Evolutionary conservation across 768 basidiomycete species (phyloP), one percentile per base, ranked within the genome.

Genomic region (Leccinum ochraceum): DNA sequence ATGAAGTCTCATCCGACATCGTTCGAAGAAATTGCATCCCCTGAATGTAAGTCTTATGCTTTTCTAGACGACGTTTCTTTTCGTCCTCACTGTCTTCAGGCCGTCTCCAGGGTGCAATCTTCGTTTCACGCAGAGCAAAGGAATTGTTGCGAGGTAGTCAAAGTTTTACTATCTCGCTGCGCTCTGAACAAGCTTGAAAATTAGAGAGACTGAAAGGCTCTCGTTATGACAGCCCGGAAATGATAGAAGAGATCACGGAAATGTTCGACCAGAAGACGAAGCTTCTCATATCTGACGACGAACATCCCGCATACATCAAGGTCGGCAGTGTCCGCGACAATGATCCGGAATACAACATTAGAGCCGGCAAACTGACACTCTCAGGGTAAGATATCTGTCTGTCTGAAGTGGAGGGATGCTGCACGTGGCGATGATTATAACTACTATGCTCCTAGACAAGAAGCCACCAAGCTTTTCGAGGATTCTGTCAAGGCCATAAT

Each of bases 401-500:
- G 24, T 52, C 24, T 7, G 5, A n/a, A n/a, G 11, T 4, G 8
- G 16, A 14, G n/a, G n/a, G 0, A 49, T 58, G n/a, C n/a, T 11
- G 0, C 6, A 42, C 10, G 11, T 26, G 24, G 52, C 20, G 17
- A 14, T 42, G n/a, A 4, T 42, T 13, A 37, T 0, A 44, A 32
- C 13, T 24, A 7, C 8, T 11, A 10, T 36, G 17, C 5, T 26
- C 62, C 20, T 50, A 80, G 79, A 8, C 39, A 64, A n/a, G 74
- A 76, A 28, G 74, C 78, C 14, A 72, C 71, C 6, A 58, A 63
- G 1, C 77, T 80, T 53, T 83, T 83, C 54, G 73, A 78, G 22
- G 78, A 78, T 2, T 81, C 80, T 1, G 62, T 80, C 13, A n/a
- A 26, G 4, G 69, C 59, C 1, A 73, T 75, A 24, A 67, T 71